Evolutionary conservation across 2,329 filamentous ascomycete genomes (phyloP).

Genomic region (Xylaria sp.): DNA sequence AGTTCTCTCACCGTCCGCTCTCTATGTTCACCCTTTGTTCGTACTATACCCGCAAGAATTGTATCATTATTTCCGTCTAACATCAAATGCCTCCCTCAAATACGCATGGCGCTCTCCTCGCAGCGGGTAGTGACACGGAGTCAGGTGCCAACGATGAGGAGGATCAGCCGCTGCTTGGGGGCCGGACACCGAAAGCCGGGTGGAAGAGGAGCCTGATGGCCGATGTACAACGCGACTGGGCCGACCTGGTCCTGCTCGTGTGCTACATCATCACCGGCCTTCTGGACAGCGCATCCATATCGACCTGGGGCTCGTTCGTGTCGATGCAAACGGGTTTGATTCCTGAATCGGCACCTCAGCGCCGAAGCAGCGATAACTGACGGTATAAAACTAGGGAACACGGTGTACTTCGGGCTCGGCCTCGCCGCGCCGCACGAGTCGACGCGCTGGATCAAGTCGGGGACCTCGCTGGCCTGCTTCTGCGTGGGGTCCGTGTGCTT

Average conservation of each 20-base stretch:
- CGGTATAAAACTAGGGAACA: slow-evolving; percentile 59
- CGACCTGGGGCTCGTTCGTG: slow-evolving; percentile 79
- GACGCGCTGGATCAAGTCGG: slow-evolving; percentile 71
- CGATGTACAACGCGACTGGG: slow-evolving; percentile 63
- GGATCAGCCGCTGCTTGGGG: slow-evolving; percentile 37
- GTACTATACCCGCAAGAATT: neutral
- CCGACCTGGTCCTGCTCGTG: slow-evolving; percentile 68
- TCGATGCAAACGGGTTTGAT: slow-evolving; percentile 79
- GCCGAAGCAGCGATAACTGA: slow-evolving; percentile 2
- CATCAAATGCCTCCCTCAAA: slow-evolving; percentile 31
- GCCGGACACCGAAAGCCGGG: slow-evolving; percentile 18
- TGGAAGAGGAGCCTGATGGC: slow-evolving; percentile 41
- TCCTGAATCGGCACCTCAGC: neutral
- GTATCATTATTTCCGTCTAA: neutral
- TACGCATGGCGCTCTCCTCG: slow-evolving; percentile 32
- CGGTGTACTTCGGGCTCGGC: slow-evolving; percentile 76
- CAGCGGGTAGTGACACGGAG: slow-evolving; percentile 13
- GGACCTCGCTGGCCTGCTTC: slow-evolving; percentile 71
- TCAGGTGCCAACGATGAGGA: slow-evolving; percentile 33
- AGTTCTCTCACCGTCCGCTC: too few relatives aligned
- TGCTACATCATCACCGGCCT: slow-evolving; percentile 80
- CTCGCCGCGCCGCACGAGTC: slow-evolving; percentile 59
- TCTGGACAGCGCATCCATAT: slow-evolving; percentile 74
- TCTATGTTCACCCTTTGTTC: neutral
- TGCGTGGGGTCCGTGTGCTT: slow-evolving; percentile 74